These are phyloP conservation scores for Trichoderma orchidacearum DNA, from an alignment of 495 filamentous ascomycete genomes.

Conservation along the genomic window DNA sequence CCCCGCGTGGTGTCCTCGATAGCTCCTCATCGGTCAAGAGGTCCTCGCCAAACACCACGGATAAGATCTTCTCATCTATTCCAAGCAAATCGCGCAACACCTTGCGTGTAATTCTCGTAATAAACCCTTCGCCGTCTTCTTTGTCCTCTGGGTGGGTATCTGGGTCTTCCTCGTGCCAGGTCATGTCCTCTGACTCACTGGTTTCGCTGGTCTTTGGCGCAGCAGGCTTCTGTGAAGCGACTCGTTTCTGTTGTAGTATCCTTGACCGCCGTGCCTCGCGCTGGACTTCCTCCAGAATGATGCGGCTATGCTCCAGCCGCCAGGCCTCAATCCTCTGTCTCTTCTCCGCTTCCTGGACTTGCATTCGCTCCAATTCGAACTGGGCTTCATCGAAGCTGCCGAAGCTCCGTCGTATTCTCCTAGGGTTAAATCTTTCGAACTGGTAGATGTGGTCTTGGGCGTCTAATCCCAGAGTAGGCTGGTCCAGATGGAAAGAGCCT, in stretches of 20 bases:
- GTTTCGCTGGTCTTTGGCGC: constrained; percentile 2
- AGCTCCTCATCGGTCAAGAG: constrained; percentile 45
- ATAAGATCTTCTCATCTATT: constrained; percentile 73
- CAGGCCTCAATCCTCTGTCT: constrained; percentile 77
- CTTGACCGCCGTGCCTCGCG: constrained; percentile 59
- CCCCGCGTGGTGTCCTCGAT: constrained; percentile 27
- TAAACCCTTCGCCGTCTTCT: constrained; percentile 43
- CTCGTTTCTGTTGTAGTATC: constrained; percentile 4
- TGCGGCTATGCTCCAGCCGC: constrained; percentile 79
- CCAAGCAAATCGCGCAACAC: constrained; percentile 84
- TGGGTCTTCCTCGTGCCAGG: constrained; percentile 22
- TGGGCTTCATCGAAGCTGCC: constrained; percentile 45
- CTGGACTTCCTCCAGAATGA: constrained; percentile 78
- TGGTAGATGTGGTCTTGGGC: constrained; percentile 74
- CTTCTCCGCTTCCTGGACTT: constrained; percentile 48
- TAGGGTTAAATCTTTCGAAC: constrained; percentile 70
- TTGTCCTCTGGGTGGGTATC: constrained; percentile 7
- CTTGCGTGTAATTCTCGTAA: constrained; percentile 69
- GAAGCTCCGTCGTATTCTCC: constrained; percentile 48
- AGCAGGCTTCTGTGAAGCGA: neutral
- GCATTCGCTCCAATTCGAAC: constrained; percentile 43
- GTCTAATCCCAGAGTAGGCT: constrained; percentile 19
- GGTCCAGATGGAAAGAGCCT: constrained; percentile 55
- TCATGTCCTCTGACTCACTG: constrained; percentile 16
- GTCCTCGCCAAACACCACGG: constrained; percentile 76